Evolutionary conservation across 495 filamentous ascomycete genomes (phyloP).

Genomic region (Xanthoparmelia taractica): DNA sequence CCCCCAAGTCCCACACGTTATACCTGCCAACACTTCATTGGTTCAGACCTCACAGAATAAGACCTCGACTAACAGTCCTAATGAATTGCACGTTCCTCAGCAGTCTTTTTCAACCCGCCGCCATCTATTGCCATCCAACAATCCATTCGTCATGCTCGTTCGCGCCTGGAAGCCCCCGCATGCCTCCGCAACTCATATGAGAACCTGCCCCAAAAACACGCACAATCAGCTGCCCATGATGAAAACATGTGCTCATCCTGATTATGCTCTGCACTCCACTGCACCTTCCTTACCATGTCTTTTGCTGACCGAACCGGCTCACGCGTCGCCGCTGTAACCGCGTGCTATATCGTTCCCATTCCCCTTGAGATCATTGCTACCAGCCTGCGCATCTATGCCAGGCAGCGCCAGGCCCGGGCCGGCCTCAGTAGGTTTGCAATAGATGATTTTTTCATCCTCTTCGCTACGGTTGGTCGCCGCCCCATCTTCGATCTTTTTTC

Average conservation of each 20-base stretch:
- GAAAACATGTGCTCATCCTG: neutral
- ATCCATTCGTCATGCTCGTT: no score
- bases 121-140: no score
- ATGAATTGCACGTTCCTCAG: no score
- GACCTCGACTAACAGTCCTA: no score
- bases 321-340: slow-evolving; percentile 13
- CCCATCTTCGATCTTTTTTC: neutral
- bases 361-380: slow-evolving; percentile 23
- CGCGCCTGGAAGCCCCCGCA: no score
- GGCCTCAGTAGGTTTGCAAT: slow-evolving; percentile 16
- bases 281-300: neutral
- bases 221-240: neutral
- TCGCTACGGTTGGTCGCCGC: neutral
- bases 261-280: neutral
- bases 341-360: slow-evolving; percentile 25
- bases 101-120: no score
- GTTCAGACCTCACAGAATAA: no score
- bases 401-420: slow-evolving; percentile 12
- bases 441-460: slow-evolving; percentile 19
- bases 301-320: neutral
- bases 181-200: neutral
- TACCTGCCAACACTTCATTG: no score
- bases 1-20: no score
- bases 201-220: neutral
- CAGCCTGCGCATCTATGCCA: slow-evolving; percentile 21